phyloP scores from a whole-genome alignment of 176 grass and related monocot species.

The Eragrostis nindensis region DNA sequence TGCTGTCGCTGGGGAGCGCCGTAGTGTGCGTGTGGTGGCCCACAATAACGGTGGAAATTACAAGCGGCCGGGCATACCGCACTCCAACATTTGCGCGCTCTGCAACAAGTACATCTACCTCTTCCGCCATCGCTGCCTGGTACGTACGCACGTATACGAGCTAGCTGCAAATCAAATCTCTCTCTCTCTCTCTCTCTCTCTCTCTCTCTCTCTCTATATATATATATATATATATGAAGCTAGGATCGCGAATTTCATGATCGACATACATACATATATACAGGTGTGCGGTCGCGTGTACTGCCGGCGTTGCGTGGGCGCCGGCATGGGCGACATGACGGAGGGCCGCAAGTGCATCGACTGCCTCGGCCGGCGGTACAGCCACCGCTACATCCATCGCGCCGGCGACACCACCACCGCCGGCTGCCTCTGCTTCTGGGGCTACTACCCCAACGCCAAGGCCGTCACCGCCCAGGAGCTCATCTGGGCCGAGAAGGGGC shows the following conservation, averaged over 20 bases:
- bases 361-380: slow-evolving; percentile 64
- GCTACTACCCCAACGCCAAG: slow-evolving; percentile 17
- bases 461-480: slow-evolving; percentile 61
- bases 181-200: too few relatives aligned
- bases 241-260: too few relatives aligned
- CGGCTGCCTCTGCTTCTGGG: slow-evolving; percentile 37
- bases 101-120: slow-evolving; percentile 60
- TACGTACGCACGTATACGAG: too few relatives aligned
- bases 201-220: too few relatives aligned
- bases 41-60: neutral
- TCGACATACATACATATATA: too few relatives aligned
- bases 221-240: neutral
- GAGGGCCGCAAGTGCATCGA: slow-evolving; percentile 75
- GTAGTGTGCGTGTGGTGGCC: too few relatives aligned
- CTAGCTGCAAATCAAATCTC: too few relatives aligned
- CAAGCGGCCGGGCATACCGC: slow-evolving; percentile 56
- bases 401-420: slow-evolving; percentile 36
- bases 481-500: slow-evolving; percentile 69
- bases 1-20: neutral
- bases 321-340: slow-evolving; percentile 68
- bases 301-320: slow-evolving; percentile 56
- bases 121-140: slow-evolving; percentile 66
- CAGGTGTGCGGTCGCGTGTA: slow-evolving; percentile 70
- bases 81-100: slow-evolving; percentile 63
- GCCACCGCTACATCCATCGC: slow-evolving; percentile 67